phyloP scores from a whole-genome alignment of 495 filamentous ascomycete genomes.

The Lentithecium fluviatile region DNA sequence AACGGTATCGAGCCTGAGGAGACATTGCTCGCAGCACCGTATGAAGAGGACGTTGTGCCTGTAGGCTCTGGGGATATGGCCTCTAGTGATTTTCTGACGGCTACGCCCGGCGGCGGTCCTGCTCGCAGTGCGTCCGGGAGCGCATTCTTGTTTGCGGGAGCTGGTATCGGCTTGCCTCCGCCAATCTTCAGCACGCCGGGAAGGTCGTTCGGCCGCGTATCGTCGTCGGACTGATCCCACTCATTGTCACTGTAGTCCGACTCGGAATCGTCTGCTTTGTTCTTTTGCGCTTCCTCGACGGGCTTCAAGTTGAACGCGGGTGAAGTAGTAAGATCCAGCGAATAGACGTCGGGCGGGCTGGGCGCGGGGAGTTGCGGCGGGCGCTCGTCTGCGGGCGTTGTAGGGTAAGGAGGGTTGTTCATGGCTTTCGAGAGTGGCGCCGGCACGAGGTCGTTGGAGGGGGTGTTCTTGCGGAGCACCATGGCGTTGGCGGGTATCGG shows the following conservation, averaged over 20 bases:
- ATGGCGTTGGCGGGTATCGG: constrained; percentile 10
- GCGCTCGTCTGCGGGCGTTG: constrained; percentile 25
- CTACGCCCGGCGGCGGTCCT: constrained; percentile 27
- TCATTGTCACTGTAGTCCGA: constrained; percentile 27
- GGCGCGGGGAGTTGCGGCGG: constrained; percentile 19
- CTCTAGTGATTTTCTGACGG: constrained; percentile 23
- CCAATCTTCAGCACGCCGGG: constrained; percentile 34
- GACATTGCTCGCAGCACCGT: constrained; percentile 20
- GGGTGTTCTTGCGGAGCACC: constrained; percentile 32
- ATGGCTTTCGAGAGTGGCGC: constrained; percentile 34
- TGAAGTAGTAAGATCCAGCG: constrained; percentile 17
- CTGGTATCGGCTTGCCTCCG: constrained; percentile 14
- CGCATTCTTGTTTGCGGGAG: constrained; percentile 1
- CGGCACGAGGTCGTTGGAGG: constrained; percentile 29
- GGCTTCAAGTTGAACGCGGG: constrained; percentile 24
- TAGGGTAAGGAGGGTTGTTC: constrained; percentile 40
- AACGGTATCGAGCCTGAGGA: constrained; percentile 29
- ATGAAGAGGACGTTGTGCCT: constrained; percentile 22
- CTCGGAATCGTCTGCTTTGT: constrained; percentile 6
- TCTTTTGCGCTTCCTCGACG: constrained; percentile 14
- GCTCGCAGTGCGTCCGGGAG: constrained; percentile 32
- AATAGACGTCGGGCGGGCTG: constrained; percentile 15
- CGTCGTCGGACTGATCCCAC: constrained; percentile 33
- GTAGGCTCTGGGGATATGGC: constrained; percentile 11
- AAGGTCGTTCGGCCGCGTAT: constrained; percentile 18